These are phyloP conservation scores for Arthrinium phaeospermum DNA, from an alignment of 2,329 filamentous ascomycete species.

Conservation along the genomic window DNA sequence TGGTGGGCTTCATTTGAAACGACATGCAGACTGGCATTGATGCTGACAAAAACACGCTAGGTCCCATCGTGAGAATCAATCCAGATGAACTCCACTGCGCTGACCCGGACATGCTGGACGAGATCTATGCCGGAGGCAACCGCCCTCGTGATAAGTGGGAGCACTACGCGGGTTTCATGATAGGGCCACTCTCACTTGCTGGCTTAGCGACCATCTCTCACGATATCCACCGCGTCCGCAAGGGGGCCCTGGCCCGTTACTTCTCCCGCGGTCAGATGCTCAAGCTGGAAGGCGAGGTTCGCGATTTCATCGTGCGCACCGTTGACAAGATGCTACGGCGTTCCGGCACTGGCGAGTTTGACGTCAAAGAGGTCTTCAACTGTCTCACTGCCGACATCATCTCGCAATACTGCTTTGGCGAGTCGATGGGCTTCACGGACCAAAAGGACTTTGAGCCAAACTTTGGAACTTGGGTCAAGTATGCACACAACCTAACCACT, in stretches of 20 bases:
- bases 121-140: constrained; percentile 23
- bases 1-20: constrained; percentile 24
- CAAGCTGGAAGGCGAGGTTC: constrained; percentile 38
- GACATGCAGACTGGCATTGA: constrained; percentile 31
- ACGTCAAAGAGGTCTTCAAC: constrained; percentile 28
- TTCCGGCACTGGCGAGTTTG: constrained; percentile 20
- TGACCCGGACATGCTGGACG: constrained; percentile 22
- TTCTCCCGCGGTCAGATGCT: constrained; percentile 39
- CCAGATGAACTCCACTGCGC: constrained; percentile 24
- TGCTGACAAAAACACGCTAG: not conserved
- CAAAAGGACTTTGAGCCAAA: constrained; percentile 24
- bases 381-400: constrained; percentile 32
- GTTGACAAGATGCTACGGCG: constrained; percentile 37
- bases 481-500: too few species aligned
- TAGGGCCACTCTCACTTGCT: not conserved
- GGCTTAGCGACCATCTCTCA: constrained; percentile 18
- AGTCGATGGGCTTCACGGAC: constrained; percentile 30
- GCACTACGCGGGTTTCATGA: constrained; percentile 16
- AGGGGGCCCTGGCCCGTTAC: constrained; percentile 33
- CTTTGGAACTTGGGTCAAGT: constrained; percentile 28
- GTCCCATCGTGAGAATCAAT: constrained; percentile 24
- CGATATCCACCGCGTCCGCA: constrained; percentile 19
- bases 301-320: constrained; percentile 33
- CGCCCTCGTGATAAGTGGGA: constrained; percentile 23
- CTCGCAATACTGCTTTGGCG: constrained; percentile 31